Conservation (phyloP, 345 rosid species). For the Camelina hispida region DNA sequence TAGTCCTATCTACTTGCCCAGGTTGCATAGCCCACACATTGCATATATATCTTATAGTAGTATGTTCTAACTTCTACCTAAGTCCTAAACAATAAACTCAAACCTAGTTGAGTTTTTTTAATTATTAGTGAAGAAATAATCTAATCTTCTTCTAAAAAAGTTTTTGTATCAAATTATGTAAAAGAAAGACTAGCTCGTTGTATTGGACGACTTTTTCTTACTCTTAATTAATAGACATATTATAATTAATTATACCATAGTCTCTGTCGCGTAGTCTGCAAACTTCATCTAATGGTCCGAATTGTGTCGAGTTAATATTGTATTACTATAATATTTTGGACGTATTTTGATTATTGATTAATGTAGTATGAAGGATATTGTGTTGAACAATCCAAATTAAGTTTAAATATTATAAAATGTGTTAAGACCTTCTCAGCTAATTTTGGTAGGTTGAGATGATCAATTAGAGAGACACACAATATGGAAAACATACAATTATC, state of each 20-base stretch:
- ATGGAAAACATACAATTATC: too few species aligned
- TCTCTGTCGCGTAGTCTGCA: conserved; percentile 3
- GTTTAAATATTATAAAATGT: not conserved
- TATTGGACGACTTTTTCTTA: conserved; percentile 21
- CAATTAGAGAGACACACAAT: too few species aligned
- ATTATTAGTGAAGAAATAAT: not conserved
- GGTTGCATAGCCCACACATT: conserved; percentile 12
- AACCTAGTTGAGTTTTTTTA: not conserved
- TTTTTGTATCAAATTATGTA: conserved; percentile 24
- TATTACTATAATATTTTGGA: not conserved
- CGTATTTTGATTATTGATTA: not conserved
- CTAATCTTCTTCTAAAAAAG: not conserved
- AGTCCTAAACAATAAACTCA: not conserved
- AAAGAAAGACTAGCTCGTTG: conserved; percentile 23
- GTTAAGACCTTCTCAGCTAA: not conserved
- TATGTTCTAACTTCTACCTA: not conserved
- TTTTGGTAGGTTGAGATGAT: not conserved
- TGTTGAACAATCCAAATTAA: not conserved
- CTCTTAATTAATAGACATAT: not conserved
- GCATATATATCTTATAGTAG: conserved; percentile 11
- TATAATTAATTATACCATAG: not conserved
- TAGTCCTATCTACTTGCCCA: conserved; percentile 24
- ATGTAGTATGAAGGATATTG: not conserved
- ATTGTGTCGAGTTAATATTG: not conserved
- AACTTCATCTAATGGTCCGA: conserved; percentile 5